Base-by-base conservation (phyloP, 139 green algal genomes). In the Chlamydomonas applanata region DNA sequence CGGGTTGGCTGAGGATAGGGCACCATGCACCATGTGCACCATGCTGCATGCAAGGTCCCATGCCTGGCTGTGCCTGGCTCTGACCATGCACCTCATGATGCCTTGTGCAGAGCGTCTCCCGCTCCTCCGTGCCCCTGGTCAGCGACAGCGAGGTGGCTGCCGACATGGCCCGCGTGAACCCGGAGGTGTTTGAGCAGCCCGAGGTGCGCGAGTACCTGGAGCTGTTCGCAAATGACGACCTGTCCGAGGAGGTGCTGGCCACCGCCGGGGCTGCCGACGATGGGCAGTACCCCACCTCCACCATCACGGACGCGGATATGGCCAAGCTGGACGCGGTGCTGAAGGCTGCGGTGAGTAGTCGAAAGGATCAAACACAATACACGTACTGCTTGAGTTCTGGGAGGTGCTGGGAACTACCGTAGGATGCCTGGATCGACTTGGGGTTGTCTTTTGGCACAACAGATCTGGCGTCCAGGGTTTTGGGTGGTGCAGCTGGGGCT, bases 131-230 rank as follows among this genome's bases (percentile, higher is more conserved):
- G 4, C 57, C 67, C 27, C 45, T 75, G 68, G 52, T 70, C 22
- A 53, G 36, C 1, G 75, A 80, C 59, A 70, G 74, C 34, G 54
- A 80, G 57, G 57, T 80, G 1, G 69, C 73, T 49, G 17, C 45
- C 14, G 75, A 75, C 44, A 33, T 80, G 57, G 59, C 59, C 24
- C 44, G 30, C 17, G 75, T 61, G 13, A 80, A 69, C 66, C 67
- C 59, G 3, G 59, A 66, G n/a, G 30, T 66, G 11, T 66, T 66
- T 66, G 59, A 66, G 59, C n/a, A 66, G n/a, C 59, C 59, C 17
- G 59, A 66, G 29, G 59, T 66, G 24, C 59, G 59, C n/a, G n/a
- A 66, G 24, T 66, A 66, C n/a, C 25, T 66, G 25, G 59, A 66
- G 59, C 59, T 66, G 24, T 66, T 66, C 25, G 59, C 59, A 24